A percentile compares a stretch with the other conserved stretches of the same genome.
These are phyloP conservation scores for Colletotrichum graminicola DNA, from an alignment of 2,329 filamentous ascomycete species.

Conservation along the genomic window DNA sequence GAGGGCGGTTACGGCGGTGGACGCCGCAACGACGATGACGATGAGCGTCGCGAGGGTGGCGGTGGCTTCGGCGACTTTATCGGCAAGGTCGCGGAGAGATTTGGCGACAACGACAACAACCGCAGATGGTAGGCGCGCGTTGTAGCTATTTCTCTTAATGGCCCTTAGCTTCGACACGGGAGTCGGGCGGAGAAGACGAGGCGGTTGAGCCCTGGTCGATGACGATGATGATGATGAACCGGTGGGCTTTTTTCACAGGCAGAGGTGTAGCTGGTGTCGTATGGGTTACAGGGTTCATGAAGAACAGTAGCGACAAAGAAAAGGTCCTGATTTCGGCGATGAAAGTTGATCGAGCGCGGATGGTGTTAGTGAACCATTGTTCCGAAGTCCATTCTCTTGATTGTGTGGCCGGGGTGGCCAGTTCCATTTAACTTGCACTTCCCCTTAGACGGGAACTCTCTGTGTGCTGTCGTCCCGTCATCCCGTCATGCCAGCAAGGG, in stretches of 20 bases:
- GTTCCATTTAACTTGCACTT: background rate
- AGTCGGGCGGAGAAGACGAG: background rate
- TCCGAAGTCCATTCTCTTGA: background rate
- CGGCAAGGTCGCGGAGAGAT: conserved; percentile 41
- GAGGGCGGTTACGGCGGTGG: conserved; percentile 44
- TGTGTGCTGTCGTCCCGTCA: background rate
- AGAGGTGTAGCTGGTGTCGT: conserved; percentile 8
- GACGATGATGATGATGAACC: conserved; percentile 19
- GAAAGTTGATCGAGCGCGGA: background rate
- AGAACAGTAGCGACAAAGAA: conserved; percentile 27
- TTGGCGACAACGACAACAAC: conserved; percentile 41
- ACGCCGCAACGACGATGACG: conserved; percentile 37
- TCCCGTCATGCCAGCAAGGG: background rate
- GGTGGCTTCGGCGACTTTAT: conserved; percentile 44
- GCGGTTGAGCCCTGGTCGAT: conserved; percentile 11
- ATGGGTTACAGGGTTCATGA: conserved; percentile 18
- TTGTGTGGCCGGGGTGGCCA: background rate
- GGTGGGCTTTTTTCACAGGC: background rate
- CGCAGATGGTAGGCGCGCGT: conserved; percentile 35
- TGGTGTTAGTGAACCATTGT: background rate
- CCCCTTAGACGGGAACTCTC: background rate
- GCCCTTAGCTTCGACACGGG: background rate
- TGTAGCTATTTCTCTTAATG: conserved; percentile 11
- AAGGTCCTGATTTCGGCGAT: conserved; percentile 6
- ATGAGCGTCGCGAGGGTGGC: conserved; percentile 38